Evolutionary conservation across 805 yeast genomes (phyloP).

Genomic region (Starmerella cellae): DNA sequence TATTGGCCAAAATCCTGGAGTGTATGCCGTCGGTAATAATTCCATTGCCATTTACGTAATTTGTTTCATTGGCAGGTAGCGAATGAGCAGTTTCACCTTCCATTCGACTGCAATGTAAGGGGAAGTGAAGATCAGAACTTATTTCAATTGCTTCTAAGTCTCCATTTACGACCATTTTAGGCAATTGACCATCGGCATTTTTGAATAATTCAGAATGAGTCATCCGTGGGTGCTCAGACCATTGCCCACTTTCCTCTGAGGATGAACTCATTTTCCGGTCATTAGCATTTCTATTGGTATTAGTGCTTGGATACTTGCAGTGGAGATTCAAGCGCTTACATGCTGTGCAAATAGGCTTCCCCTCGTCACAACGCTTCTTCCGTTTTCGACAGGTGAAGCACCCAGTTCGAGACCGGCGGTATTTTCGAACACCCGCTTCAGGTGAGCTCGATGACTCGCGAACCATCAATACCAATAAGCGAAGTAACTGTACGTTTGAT

Average conservation of each 20-base stretch:
- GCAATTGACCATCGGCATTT: background rate
- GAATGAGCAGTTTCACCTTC: no score
- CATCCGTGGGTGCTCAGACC: conserved; percentile 5
- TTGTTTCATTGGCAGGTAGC: no score
- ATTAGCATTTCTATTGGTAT: background rate
- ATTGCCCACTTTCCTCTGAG: background rate
- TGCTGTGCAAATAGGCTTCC: conserved; percentile 51
- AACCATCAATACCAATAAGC: no score
- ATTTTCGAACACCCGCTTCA: background rate
- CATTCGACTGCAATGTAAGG: conserved; percentile 3
- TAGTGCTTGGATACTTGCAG: conserved; percentile 52
- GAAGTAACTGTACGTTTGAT: no score
- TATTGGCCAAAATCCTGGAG: no score
- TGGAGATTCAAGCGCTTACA: conserved; percentile 50
- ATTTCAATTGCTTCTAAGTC: no score
- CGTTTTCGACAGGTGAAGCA: conserved; percentile 67
- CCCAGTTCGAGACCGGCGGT: conserved; percentile 33
- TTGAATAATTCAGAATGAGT: conserved; percentile 2
- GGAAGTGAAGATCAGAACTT: conserved; percentile 1
- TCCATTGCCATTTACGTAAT: no score
- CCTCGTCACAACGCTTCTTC: conserved; percentile 66
- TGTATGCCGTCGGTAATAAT: no score
- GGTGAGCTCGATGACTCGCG: no score
- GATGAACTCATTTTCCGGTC: background rate
- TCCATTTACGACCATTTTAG: no score